These are phyloP conservation scores for Sanghuangporus baumii DNA, from an alignment of 1,284 basidiomycete species.

Conservation along the genomic window DNA sequence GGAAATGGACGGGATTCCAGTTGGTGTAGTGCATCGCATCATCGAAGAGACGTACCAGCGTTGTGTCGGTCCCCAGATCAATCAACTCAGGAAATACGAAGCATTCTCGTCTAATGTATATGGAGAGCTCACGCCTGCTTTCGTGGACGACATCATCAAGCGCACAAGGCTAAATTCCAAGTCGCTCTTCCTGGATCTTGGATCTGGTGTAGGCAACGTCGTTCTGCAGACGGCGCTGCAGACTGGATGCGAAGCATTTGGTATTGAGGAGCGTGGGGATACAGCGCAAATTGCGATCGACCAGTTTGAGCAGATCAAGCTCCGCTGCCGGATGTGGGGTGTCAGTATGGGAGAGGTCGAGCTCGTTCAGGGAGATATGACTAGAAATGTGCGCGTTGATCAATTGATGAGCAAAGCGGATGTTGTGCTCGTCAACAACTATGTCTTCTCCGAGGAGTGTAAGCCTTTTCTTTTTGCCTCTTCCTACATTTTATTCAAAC, in stretches of 20 bases:
- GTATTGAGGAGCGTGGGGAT: constrained; percentile 57
- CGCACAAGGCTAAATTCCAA: constrained; percentile 51
- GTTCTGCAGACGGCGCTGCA: constrained; percentile 68
- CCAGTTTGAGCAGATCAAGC: constrained; percentile 56
- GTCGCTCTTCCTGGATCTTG: constrained; percentile 70
- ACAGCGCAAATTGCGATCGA: constrained; percentile 60
- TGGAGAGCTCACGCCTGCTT: constrained; percentile 68
- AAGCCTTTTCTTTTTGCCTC: neutral
- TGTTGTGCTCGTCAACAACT: constrained; percentile 75
- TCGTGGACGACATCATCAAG: constrained; percentile 59
- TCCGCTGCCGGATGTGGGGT: constrained; percentile 73
- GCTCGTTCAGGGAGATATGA: constrained; percentile 69
- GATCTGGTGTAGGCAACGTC: constrained; percentile 76
- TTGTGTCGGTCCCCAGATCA: constrained; percentile 65
- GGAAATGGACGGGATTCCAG: constrained; percentile 46
- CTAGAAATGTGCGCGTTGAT: constrained; percentile 52
- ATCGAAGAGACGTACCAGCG: constrained; percentile 79
- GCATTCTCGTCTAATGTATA: constrained; percentile 74
- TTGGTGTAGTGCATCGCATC: constrained; percentile 57
- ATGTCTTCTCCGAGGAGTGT: constrained; percentile 55
- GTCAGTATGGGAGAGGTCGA: constrained; percentile 61
- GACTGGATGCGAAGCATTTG: constrained; percentile 67
- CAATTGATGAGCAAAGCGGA: constrained; percentile 63
- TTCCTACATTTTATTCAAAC: neutral
- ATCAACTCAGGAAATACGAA: constrained; percentile 58